Evolutionary conservation across 148 eudicot species (phyloP).

Genomic region (Rheum nobile): DNA sequence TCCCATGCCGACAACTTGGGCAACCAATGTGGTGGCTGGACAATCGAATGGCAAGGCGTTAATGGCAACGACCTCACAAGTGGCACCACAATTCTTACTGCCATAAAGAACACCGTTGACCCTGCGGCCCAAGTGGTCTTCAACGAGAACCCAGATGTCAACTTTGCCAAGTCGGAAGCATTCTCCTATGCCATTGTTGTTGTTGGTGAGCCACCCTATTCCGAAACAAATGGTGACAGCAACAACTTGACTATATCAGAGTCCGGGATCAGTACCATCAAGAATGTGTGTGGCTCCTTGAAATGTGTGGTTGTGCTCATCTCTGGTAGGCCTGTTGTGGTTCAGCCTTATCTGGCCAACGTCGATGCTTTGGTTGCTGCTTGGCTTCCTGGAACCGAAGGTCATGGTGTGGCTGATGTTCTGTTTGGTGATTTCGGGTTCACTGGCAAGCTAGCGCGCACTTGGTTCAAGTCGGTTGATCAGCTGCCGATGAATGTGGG

Average conservation of each 20-base stretch:
- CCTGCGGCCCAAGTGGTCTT: slow-evolving; percentile 29
- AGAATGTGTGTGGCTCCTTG: slow-evolving; percentile 26
- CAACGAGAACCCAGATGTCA: slow-evolving; percentile 33
- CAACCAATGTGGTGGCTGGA: slow-evolving; percentile 67
- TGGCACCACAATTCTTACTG: slow-evolving; percentile 39
- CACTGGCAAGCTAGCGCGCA: slow-evolving; percentile 43
- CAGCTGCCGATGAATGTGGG: slow-evolving; percentile 51
- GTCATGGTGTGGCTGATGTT: slow-evolving; percentile 45
- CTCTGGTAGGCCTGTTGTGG: slow-evolving; percentile 40
- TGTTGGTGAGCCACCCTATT: slow-evolving; percentile 43
- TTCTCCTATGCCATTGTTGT: slow-evolving; percentile 40
- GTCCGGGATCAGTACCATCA: slow-evolving; percentile 26
- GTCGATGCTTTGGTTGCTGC: slow-evolving; percentile 47
- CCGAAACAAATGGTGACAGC: slow-evolving; percentile 40
- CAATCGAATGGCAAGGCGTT: slow-evolving; percentile 59
- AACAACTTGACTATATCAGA: slow-evolving; percentile 29
- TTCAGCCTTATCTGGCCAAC: slow-evolving; percentile 27
- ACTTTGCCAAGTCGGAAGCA: slow-evolving; percentile 23
- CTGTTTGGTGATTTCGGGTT: slow-evolving; percentile 41
- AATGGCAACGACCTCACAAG: slow-evolving; percentile 38
- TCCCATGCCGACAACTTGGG: slow-evolving; percentile 58
- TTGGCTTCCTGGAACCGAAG: slow-evolving; percentile 54
- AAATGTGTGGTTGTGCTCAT: slow-evolving; percentile 39
- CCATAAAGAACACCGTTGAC: slow-evolving; percentile 31
- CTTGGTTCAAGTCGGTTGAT: slow-evolving; percentile 44